A percentile compares a stretch with the other conserved stretches of the same genome.
Conservation (phyloP, 1,284 basidiomycete species). For the Vanrija sp. region DNA sequence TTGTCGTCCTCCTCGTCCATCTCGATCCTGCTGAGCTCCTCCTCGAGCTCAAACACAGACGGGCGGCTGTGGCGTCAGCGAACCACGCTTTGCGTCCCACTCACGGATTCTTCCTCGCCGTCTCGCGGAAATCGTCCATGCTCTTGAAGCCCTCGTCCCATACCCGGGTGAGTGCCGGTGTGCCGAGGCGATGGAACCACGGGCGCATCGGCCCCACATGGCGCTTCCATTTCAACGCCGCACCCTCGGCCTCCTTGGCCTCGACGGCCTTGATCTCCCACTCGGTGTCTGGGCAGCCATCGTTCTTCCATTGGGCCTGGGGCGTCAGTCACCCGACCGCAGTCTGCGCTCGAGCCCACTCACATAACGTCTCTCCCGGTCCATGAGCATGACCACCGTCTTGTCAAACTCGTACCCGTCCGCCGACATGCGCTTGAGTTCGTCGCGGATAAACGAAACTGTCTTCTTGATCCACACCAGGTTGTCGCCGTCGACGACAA, state of each 20-base stretch:
- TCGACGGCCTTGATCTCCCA: slow-evolving; percentile 36
- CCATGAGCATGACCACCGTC: slow-evolving; percentile 36
- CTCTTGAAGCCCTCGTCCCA: slow-evolving; percentile 32
- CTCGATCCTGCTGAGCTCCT: slow-evolving; percentile 29
- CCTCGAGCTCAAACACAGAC: slow-evolving; percentile 22
- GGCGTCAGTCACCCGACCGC: not conserved
- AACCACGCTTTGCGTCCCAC: too few species aligned
- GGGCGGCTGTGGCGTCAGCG: not conserved
- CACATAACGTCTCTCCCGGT: slow-evolving; percentile 38
- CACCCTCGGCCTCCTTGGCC: slow-evolving; percentile 7
- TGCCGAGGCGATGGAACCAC: slow-evolving; percentile 36
- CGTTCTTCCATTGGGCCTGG: slow-evolving; percentile 47
- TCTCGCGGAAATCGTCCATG: slow-evolving; percentile 32
- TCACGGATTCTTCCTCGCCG: not conserved
- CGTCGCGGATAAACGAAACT: slow-evolving; percentile 28
- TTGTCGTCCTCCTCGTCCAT: slow-evolving; percentile 38
- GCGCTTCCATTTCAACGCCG: slow-evolving; percentile 15
- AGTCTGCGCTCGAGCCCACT: too few species aligned
- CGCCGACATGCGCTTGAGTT: slow-evolving; percentile 31
- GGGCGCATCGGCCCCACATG: slow-evolving; percentile 21
- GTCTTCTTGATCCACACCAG: slow-evolving; percentile 33
- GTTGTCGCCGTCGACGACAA: slow-evolving; percentile 34
- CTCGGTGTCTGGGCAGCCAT: slow-evolving; percentile 35
- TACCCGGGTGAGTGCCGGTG: slow-evolving; percentile 29
- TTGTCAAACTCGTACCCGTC: slow-evolving; percentile 37